Base-by-base conservation (phyloP, 1,139 yeast species). In the Hyphopichia pseudoburtonii region DNA sequence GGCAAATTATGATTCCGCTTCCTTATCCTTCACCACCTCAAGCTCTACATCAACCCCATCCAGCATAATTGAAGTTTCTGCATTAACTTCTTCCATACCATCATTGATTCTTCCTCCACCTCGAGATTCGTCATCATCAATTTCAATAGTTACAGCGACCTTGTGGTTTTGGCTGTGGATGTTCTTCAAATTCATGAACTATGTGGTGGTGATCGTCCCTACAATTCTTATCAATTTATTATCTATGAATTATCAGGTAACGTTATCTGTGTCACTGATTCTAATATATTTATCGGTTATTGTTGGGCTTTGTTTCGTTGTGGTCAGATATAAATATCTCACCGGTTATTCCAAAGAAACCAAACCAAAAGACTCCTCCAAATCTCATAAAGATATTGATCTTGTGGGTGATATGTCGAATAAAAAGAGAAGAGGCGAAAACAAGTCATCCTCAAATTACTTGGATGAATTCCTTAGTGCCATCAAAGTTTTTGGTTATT, bases 391-490 rank as follows among this genome's bases (percentile, higher is more conserved):
- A 29, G 39, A 44, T 34, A 36, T 48, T 27, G 61, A 52, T 11
- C 44, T 63, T 26, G 66, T 59, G 8, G 57, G 15, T 7, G 34
- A 54, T 30, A 52, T 64, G n/a, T 57, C 62, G 30, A 62, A 61
- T 35, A 62, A 62, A 40, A 57, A 59, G 44, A 59, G 50, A 44
- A 47, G 59, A 17, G 54, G 49, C 30, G 48, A 51, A 28, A 48
- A 45, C 23, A 53, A 53, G 28, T 42, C 57, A 18, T 47, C 56
- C 11, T 42, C 62, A 2, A 70, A 70, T 43, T 90, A 89, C 54
- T 66, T 92, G 40, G 97, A 92, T 56, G 96, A 90, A 54, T 92
- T 92, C 50, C 64, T 92, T 34, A 76, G 86, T 38, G 97, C 97
- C 1, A 87, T 92, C 46, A 89, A 88, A 60, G 87, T 92, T 15